Conservation (phyloP, 345 rosid genomes). For the Citrus trifoliata region DNA sequence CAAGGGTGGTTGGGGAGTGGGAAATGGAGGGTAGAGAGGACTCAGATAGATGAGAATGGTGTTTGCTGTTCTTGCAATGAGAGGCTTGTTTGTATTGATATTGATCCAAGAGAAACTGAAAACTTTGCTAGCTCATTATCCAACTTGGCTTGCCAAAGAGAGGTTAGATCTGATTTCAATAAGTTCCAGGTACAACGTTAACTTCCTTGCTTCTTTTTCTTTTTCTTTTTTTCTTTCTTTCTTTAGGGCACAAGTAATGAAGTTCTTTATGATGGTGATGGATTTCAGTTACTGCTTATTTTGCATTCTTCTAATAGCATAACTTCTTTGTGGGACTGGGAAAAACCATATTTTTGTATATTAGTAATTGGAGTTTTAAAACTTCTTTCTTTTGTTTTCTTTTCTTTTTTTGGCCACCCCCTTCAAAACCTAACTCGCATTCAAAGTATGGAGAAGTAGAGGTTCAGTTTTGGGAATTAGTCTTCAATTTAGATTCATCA, state of each 20-base stretch:
- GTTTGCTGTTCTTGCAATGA: constrained; percentile 69
- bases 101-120: constrained; percentile 80
- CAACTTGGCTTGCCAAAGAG: constrained; percentile 62
- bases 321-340: neutral
- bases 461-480: neutral
- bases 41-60: constrained; percentile 67
- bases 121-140: constrained; percentile 66
- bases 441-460: neutral
- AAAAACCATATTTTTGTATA: neutral
- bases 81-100: constrained; percentile 89
- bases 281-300: neutral
- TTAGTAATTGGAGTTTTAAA: neutral
- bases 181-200: constrained; percentile 53
- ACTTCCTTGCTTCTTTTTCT: neutral
- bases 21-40: constrained; percentile 64
- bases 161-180: constrained; percentile 52
- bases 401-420: no score
- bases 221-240: no score
- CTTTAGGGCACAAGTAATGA: neutral
- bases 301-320: neutral
- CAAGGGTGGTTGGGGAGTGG: constrained; percentile 93
- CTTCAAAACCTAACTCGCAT: no score
- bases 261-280: neutral
- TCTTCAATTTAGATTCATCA: neutral
- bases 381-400: no score